Evolutionary conservation across 1,139 yeast species (phyloP), one percentile per base, ranked within the genome.

Genomic region (Geotrichum macrosporum): DNA sequence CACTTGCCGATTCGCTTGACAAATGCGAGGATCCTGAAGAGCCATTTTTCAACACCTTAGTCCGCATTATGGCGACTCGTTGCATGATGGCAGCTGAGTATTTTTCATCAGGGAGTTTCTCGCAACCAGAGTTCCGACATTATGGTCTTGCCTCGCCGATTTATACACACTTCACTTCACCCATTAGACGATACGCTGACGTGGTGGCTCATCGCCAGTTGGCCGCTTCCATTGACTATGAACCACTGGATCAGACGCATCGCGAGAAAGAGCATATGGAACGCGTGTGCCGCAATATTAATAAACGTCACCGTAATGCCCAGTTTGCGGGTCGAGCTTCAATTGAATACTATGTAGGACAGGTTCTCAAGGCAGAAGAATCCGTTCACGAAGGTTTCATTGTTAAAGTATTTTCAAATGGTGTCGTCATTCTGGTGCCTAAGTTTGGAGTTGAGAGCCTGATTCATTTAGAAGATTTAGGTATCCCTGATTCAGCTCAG

Each of bases 11-110:
- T 61, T 88, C 97, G 16, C 73, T 94, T 48, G 98, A 94, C 62
- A 75, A 85, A 53, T 87, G 96, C 67, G 77, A 71, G 29, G 97
- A 92, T 64, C 76, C 81, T 20, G 62, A 76, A 0, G 98, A 92
- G 64, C 84, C 89, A 5, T 94, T 87, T 62, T 88, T 94, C 75
- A 94, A 94, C 67, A 92, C 97, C 0, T 74, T 94, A 59, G 76
- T 92, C 8, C 82, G 99, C 68, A 92, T 94, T 55, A 84, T 92
- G 95, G 94, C 97, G 5, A 94, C 99, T 0, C 77, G 99, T 61
- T 92, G 98, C 69, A 94, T 94, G 98, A 86, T 88, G 84, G 96
- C 98, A 2, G 99, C 99, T 1, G 97, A 92, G 61, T 94, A 94
- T 64, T 94, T 94, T 72, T 81, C 95, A 5, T 78, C 96, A 0